Percentiles rank a stretch among this genome's conserved stretches.
phyloP scores from a whole-genome alignment of 2,329 filamentous ascomycete genomes.

The Fusarium aywerte region DNA sequence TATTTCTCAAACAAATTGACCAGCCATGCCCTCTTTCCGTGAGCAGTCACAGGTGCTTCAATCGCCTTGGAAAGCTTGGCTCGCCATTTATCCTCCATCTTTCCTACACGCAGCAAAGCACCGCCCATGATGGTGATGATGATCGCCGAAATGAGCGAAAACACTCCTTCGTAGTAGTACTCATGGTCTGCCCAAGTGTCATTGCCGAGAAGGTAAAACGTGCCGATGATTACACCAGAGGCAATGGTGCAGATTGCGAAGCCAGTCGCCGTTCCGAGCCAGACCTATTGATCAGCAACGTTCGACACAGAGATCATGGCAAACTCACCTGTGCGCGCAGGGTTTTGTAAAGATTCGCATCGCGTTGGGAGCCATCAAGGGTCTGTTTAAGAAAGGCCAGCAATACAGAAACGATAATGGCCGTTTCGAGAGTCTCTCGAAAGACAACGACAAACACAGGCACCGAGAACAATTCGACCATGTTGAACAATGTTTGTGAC shows the following conservation, averaged over 20 bases:
- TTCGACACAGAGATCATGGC: neutral
- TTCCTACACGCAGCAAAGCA: slow-evolving; percentile 82
- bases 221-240: slow-evolving; percentile 74
- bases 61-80: slow-evolving; percentile 80
- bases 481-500: slow-evolving; percentile 46
- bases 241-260: slow-evolving; percentile 70
- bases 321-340: slow-evolving; percentile 70
- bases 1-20: slow-evolving; percentile 80
- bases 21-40: slow-evolving; percentile 58
- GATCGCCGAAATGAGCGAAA: slow-evolving; percentile 78
- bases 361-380: slow-evolving; percentile 70
- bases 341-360: slow-evolving; percentile 71
- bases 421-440: slow-evolving; percentile 84
- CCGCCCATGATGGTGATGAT: slow-evolving; percentile 87
- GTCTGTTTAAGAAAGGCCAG: slow-evolving; percentile 87
- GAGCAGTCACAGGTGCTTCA: slow-evolving; percentile 60
- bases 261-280: slow-evolving; percentile 61
- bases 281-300: slow-evolving; percentile 55
- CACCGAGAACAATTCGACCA: slow-evolving; percentile 77
- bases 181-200: slow-evolving; percentile 77
- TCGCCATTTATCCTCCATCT: slow-evolving; percentile 87
- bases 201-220: slow-evolving; percentile 74
- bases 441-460: slow-evolving; percentile 93
- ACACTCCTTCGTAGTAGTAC: slow-evolving; percentile 84
- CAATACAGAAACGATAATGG: slow-evolving; percentile 85